phyloP scores from a whole-genome alignment of 2,329 filamentous ascomycete genomes.

The Colletotrichum orchidophilum region DNA sequence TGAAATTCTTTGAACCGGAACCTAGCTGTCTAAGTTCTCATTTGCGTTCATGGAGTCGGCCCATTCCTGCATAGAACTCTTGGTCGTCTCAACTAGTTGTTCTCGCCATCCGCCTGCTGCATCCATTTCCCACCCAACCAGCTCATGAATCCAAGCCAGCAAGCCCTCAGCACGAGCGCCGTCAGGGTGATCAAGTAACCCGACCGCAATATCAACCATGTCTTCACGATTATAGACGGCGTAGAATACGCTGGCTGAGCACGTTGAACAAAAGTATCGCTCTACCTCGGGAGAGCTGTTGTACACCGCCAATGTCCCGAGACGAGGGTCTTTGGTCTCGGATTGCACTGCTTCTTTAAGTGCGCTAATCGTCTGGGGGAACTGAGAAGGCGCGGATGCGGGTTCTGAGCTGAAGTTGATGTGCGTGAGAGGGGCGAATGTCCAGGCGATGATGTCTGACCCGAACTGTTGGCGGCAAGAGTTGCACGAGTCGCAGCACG shows the following conservation, averaged over 20 bases:
- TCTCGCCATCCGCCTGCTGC: conserved; percentile 53
- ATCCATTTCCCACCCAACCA: conserved; percentile 44
- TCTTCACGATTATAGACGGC: conserved; percentile 47
- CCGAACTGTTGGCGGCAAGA: conserved; percentile 56
- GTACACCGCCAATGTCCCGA: conserved; percentile 55
- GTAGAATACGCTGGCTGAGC: conserved; percentile 59
- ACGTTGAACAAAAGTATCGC: conserved; percentile 58
- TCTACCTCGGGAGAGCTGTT: conserved; percentile 54
- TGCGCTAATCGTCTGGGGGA: conserved; percentile 42
- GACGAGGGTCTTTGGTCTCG: conserved; percentile 42
- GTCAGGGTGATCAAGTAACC: conserved; percentile 52
- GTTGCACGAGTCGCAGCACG: conserved; percentile 55
- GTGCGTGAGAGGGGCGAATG: conserved; percentile 50
- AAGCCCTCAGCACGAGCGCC: conserved; percentile 57
- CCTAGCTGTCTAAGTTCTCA: background rate
- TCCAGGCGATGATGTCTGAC: conserved; percentile 56
- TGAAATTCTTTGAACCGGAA: background rate
- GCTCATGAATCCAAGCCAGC: conserved; percentile 52
- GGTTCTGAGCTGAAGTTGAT: conserved; percentile 43
- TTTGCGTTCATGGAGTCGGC: background rate
- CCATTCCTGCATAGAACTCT: conserved; percentile 28
- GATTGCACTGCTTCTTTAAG: conserved; percentile 47
- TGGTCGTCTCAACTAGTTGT: conserved; percentile 41
- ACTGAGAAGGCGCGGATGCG: conserved; percentile 20
- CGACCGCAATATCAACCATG: conserved; percentile 55